Base-by-base conservation (phyloP, 176 grass and related monocot genomes). In the Phragmites australis region DNA sequence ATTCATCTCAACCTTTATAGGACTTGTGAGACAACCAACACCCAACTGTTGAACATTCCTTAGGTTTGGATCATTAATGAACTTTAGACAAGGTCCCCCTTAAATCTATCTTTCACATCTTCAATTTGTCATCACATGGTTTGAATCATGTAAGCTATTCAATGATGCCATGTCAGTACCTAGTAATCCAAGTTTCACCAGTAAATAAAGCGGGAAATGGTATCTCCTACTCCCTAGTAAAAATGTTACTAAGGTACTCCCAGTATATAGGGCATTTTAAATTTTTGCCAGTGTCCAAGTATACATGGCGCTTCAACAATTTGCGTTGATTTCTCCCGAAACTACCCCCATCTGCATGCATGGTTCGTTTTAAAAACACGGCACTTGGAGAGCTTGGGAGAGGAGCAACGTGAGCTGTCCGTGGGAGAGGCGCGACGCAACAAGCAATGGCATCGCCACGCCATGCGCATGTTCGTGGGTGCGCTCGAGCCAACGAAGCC, bases 51-150 rank as follows among this genome's bases (percentile, higher is more conserved):
- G 12, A 73, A 83, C 74, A 88, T 18, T 83, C 25, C 47, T 67
- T 79, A 68, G 67, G 50, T 68, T 66, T 79, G 68, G 68, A 68
- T 58, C 75, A 79, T 82, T 75, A 60, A 69, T 76, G 9, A 82
- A 84, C 8, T 43, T 69, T 13, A 2, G 46, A 55, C 39, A 67
- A 61, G 42, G 67, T 46, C 79, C 54, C 77, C 30, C 67, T 26
- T 4, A 39, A 56, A 47, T 57, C 27, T n/a, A 74, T n/a, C 21
- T 41, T 66, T 48, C 1, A 13, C 39, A 74, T 9, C 15, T 0
- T 45, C 27, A 29, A 19, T 16, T 68, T 68, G 13, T 42, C 42
- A 49, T 30, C 16, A 15, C 44, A 68, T 68, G 32, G 12, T 3
- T 19, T 58, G 2, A 45, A 86, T 68, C 58, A 65, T 73, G 48